A percentile compares a stretch with the other conserved stretches of the same genome.
These are phyloP conservation scores for Alternaria viburni DNA, from an alignment of 2,329 filamentous ascomycete species.

Conservation along the genomic window DNA sequence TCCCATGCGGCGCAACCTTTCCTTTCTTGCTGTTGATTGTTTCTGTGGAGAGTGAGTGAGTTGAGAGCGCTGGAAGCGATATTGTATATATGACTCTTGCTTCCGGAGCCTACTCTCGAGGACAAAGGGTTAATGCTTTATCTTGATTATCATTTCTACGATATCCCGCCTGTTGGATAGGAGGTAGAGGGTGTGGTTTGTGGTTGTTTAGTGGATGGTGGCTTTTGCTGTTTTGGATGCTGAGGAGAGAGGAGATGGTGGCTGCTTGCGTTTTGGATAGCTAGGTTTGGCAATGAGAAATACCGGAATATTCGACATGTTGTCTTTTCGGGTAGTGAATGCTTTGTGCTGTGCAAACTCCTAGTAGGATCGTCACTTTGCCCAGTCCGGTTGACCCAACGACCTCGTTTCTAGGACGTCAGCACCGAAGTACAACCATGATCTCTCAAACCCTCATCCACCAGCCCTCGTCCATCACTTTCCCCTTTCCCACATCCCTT, in stretches of 20 bases:
- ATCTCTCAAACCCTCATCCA: neutral
- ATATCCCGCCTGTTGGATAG: slow-evolving; percentile 15
- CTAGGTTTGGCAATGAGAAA: neutral
- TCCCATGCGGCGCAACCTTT: slow-evolving; percentile 7
- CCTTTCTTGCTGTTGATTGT: slow-evolving; percentile 10
- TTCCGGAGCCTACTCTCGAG: neutral
- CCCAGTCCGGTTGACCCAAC: neutral
- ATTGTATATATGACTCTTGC: slow-evolving; percentile 23
- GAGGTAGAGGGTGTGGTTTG: neutral
- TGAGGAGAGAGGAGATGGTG: neutral
- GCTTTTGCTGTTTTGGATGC: neutral
- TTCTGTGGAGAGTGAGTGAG: neutral
- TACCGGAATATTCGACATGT: neutral
- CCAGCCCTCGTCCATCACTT: neutral
- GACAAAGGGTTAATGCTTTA: slow-evolving; percentile 11
- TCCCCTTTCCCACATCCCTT: neutral
- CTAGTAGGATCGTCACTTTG: neutral
- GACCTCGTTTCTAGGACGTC: neutral
- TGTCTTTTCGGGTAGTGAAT: neutral
- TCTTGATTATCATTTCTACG: slow-evolving; percentile 24
- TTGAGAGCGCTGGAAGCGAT: slow-evolving; percentile 1
- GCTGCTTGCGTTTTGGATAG: slow-evolving; percentile 4
- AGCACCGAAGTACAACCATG: neutral
- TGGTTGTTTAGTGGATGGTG: neutral
- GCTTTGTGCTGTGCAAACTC: neutral